phyloP scores from a whole-genome alignment of 371 early-diverging fungal species.

The Mucor lusitanicus region DNA sequence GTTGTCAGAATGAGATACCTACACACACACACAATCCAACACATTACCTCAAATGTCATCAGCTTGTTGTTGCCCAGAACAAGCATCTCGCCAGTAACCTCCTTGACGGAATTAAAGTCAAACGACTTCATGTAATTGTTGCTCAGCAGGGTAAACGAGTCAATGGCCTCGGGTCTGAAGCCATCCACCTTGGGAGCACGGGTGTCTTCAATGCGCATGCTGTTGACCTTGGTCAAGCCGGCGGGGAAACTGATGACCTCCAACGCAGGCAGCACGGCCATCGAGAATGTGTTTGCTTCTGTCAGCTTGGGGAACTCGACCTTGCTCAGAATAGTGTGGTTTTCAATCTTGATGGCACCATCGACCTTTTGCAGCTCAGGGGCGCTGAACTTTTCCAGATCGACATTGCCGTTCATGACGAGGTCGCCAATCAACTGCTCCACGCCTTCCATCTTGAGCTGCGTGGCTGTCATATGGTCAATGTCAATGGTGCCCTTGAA shows the following conservation, averaged over 20 bases:
- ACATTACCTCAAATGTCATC: slow-evolving; percentile 34
- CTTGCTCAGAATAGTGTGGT: slow-evolving; percentile 45
- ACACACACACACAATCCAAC: too few species aligned
- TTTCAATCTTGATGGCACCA: slow-evolving; percentile 46
- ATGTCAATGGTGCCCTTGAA: slow-evolving; percentile 53
- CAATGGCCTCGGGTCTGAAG: slow-evolving; percentile 33
- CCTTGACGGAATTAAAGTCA: slow-evolving; percentile 43
- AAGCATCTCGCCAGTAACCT: slow-evolving; percentile 40
- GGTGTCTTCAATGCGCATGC: slow-evolving; percentile 46
- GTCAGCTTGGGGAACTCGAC: slow-evolving; percentile 46
- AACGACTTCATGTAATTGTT: slow-evolving; percentile 54
- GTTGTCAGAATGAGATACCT: too few species aligned
- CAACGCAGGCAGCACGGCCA: slow-evolving; percentile 49
- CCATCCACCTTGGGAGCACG: slow-evolving; percentile 49
- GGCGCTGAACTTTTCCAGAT: slow-evolving; percentile 39
- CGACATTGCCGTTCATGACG: slow-evolving; percentile 37
- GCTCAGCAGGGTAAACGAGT: slow-evolving; percentile 43
- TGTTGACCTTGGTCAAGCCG: slow-evolving; percentile 39
- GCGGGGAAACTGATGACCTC: slow-evolving; percentile 47
- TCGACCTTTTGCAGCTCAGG: slow-evolving; percentile 47
- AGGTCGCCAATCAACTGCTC: slow-evolving; percentile 48
- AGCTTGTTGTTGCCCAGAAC: slow-evolving; percentile 45
- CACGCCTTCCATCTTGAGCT: slow-evolving; percentile 39
- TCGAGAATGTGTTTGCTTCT: slow-evolving; percentile 34
- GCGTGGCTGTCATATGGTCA: slow-evolving; percentile 17